phyloP scores from a whole-genome alignment of 129 eudicot genomes.

The Tanacetum coccineum region DNA sequence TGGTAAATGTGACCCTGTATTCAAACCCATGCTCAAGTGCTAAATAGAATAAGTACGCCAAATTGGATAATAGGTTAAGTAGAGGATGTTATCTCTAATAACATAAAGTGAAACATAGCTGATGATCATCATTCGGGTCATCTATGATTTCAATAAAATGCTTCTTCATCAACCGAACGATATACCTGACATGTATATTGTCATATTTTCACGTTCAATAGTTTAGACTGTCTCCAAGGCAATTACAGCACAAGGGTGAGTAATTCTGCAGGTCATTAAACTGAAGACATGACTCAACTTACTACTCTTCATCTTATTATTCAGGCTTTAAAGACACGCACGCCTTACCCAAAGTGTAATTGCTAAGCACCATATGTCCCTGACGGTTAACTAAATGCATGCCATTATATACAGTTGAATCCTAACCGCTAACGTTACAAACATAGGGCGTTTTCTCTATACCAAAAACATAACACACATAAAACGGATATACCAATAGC shows the following conservation, averaged over 20 bases:
- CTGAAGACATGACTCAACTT: too few relatives aligned
- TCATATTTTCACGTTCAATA: neutral
- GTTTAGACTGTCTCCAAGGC: too few relatives aligned
- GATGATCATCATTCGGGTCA: constrained; percentile 15
- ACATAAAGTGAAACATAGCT: neutral
- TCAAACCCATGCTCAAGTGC: neutral
- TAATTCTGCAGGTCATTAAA: too few relatives aligned
- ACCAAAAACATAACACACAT: neutral
- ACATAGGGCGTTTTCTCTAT: neutral
- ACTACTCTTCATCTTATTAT: too few relatives aligned
- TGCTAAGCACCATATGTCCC: too few relatives aligned
- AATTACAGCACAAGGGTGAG: too few relatives aligned
- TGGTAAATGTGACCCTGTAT: neutral
- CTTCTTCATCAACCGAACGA: too few relatives aligned
- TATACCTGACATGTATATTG: neutral
- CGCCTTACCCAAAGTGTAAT: too few relatives aligned
- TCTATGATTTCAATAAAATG: too few relatives aligned
- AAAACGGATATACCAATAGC: neutral
- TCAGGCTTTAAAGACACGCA: too few relatives aligned
- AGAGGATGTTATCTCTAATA: neutral
- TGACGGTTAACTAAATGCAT: too few relatives aligned
- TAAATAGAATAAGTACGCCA: neutral
- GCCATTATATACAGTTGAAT: neutral
- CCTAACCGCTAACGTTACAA: too few relatives aligned
- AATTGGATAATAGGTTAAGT: neutral